A percentile compares a stretch with the other conserved stretches of the same genome.
Evolutionary conservation across 495 filamentous ascomycete genomes (phyloP).

Genomic region (Aspergillus cristatus): DNA sequence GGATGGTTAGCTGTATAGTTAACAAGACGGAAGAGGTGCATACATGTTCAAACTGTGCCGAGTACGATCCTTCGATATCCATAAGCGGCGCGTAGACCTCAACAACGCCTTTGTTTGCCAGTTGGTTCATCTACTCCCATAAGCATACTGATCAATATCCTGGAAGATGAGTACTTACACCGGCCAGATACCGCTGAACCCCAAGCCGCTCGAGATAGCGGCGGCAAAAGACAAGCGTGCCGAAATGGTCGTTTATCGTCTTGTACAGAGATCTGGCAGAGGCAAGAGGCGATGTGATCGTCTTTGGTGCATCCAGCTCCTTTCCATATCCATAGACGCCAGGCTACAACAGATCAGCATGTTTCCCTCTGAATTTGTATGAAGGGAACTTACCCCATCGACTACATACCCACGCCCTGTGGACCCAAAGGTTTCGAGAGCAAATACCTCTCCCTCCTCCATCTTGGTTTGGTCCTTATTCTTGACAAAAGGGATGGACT

Average conservation of each 20-base stretch:
- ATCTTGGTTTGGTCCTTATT: constrained; percentile 50
- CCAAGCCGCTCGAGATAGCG: constrained; percentile 57
- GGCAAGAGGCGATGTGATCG: constrained; percentile 40
- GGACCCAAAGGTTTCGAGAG: constrained; percentile 56
- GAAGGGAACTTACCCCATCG: constrained; percentile 31
- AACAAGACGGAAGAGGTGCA: constrained; percentile 12
- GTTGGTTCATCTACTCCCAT: constrained; percentile 36
- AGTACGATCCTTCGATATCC: constrained; percentile 48
- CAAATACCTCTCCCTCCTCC: constrained; percentile 58
- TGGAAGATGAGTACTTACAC: constrained; percentile 33
- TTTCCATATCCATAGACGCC: constrained; percentile 44
- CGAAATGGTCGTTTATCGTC: constrained; percentile 56
- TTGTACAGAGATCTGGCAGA: constrained; percentile 50
- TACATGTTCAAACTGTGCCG: constrained; percentile 56
- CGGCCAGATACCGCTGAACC: constrained; percentile 49
- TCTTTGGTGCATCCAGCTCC: constrained; percentile 39
- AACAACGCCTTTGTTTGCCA: constrained; percentile 44
- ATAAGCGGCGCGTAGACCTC: constrained; percentile 44
- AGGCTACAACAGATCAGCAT: constrained; percentile 9
- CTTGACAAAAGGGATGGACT: constrained; percentile 54
- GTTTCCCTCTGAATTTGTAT: not conserved
- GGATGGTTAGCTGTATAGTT: not conserved
- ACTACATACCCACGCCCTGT: constrained; percentile 43
- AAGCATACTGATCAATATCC: not conserved
- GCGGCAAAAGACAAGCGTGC: constrained; percentile 51